Percentiles rank a stretch among this genome's conserved stretches.
These are phyloP conservation scores for Cyclostephanos invisitatus DNA, from an alignment of 108 stramenopile genomes.

Conservation along the genomic window DNA sequence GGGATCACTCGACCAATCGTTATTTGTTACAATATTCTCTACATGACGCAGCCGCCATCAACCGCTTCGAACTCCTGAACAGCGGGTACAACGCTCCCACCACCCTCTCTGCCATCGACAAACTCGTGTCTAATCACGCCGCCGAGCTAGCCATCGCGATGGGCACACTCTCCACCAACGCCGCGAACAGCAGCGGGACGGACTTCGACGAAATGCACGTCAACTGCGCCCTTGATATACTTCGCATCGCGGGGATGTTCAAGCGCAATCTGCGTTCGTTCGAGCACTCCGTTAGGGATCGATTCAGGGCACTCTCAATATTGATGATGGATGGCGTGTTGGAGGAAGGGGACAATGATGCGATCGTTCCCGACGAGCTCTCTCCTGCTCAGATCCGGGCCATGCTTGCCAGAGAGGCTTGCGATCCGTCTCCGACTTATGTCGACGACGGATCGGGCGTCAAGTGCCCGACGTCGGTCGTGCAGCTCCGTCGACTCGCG, in stretches of 20 bases:
- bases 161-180: constrained; percentile 58
- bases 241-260: constrained; percentile 73
- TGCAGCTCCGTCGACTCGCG: constrained; percentile 52
- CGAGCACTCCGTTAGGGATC: constrained; percentile 59
- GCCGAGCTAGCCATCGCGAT: constrained; percentile 73
- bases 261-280: constrained; percentile 55
- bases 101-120: constrained; percentile 61
- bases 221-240: constrained; percentile 70
- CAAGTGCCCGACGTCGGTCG: constrained; percentile 39
- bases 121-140: constrained; percentile 63
- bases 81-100: constrained; percentile 65
- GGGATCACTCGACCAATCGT: too few species aligned
- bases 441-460: constrained; percentile 43
- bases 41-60: constrained; percentile 43
- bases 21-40: not conserved
- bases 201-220: constrained; percentile 84
- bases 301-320: constrained; percentile 54
- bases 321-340: constrained; percentile 47
- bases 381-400: constrained; percentile 72
- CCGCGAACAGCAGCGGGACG: constrained; percentile 14
- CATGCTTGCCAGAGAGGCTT: constrained; percentile 66
- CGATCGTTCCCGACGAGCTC: constrained; percentile 66
- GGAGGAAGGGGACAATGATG: constrained; percentile 7
- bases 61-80: constrained; percentile 75
- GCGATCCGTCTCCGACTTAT: constrained; percentile 29